Evolutionary conservation across 768 basidiomycete genomes (phyloP).

Genomic region (Lanmaoa pseudosensibilis): DNA sequence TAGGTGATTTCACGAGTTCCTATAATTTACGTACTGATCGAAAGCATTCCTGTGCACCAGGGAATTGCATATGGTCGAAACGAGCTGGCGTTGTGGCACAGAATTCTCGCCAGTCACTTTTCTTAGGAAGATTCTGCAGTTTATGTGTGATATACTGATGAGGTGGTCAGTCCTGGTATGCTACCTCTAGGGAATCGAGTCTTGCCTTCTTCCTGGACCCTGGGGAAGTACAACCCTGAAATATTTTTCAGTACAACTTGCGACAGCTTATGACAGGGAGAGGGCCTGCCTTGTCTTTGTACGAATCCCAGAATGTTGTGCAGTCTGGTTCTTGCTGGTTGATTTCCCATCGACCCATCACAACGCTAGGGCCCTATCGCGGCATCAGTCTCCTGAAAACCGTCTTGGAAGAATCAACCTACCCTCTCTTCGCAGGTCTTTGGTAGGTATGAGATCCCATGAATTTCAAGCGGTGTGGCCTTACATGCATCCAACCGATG

Average conservation of each 20-base stretch:
- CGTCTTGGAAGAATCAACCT: not conserved
- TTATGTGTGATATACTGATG: constrained; percentile 28
- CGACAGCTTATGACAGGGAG: not conserved
- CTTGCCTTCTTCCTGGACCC: constrained; percentile 25
- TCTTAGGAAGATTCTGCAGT: constrained; percentile 25
- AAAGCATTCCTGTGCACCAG: constrained; percentile 18
- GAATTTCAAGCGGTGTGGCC: constrained; percentile 21
- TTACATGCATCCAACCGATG: constrained; percentile 25
- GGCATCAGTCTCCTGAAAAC: not conserved
- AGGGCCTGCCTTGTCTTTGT: constrained; percentile 26
- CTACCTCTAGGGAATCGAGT: not conserved
- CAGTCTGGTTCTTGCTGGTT: constrained; percentile 30
- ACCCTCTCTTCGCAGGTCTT: constrained; percentile 27
- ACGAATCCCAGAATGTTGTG: constrained; percentile 23
- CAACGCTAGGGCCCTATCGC: constrained; percentile 13
- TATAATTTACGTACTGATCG: constrained; percentile 6
- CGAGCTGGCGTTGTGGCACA: constrained; percentile 35
- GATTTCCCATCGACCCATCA: constrained; percentile 31
- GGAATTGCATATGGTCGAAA: constrained; percentile 26
- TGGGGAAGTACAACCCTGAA: constrained; percentile 25
- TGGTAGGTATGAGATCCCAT: constrained; percentile 20
- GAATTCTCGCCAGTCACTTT: constrained; percentile 33
- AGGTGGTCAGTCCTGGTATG: not conserved
- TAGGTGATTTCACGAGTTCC: not conserved
- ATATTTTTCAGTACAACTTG: not conserved